Percentiles rank a stretch among this genome's conserved stretches.
phyloP scores from a whole-genome alignment of 805 yeast species.

The Schwanniomyces polymorphus region DNA sequence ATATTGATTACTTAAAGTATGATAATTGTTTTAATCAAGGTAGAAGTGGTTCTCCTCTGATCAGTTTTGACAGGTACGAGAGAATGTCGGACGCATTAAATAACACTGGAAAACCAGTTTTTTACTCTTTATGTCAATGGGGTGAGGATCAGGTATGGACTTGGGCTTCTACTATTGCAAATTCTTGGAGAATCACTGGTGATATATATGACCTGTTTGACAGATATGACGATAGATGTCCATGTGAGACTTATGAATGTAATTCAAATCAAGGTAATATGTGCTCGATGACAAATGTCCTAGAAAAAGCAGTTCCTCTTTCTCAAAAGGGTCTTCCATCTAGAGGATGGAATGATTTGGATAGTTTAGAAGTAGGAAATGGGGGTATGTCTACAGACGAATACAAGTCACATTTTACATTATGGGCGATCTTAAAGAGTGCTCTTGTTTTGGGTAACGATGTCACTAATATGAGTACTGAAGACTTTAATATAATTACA shows the following conservation, averaged over 20 bases:
- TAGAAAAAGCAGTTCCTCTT: conserved; percentile 24
- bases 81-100: conserved; percentile 25
- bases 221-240: conserved; percentile 21
- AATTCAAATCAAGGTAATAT: conserved; percentile 17
- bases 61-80: conserved; percentile 20
- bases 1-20: conserved; percentile 27
- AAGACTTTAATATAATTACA: conserved; percentile 15
- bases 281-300: conserved; percentile 20
- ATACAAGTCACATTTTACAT: conserved; percentile 25
- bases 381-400: conserved; percentile 26
- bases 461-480: conserved; percentile 15
- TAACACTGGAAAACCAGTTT: conserved; percentile 24
- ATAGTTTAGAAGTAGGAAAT: conserved; percentile 27
- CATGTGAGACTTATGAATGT: conserved; percentile 24
- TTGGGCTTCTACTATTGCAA: conserved; percentile 25
- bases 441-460: conserved; percentile 28
- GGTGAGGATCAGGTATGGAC: conserved; percentile 27
- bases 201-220: conserved; percentile 16
- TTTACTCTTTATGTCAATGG: conserved; percentile 29
- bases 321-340: conserved; percentile 17
- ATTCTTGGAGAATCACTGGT: conserved; percentile 29
- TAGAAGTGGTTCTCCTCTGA: conserved; percentile 19
- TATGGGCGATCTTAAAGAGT: conserved; percentile 29
- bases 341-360: conserved; percentile 26
- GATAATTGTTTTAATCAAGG: conserved; percentile 30